Conservation (phyloP, 208 protist species). For the Leishmania tarentolae region DNA sequence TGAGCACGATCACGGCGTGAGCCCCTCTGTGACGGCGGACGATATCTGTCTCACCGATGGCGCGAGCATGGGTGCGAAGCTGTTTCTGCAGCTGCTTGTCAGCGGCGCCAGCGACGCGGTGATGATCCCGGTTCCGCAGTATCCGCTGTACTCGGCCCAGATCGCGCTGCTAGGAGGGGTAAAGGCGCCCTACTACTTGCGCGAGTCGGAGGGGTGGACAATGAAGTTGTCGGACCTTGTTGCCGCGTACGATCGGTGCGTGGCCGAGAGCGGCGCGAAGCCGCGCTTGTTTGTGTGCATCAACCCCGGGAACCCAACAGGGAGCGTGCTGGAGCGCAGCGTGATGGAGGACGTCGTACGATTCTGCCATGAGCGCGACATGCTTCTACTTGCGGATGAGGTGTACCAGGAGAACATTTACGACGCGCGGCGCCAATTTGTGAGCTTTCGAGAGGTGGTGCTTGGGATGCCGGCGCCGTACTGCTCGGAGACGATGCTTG, state of each 20-base stretch:
- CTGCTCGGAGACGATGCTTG: constrained; percentile 58
- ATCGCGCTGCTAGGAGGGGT: constrained; percentile 94
- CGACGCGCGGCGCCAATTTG: constrained; percentile 80
- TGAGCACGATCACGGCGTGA: constrained; percentile 84
- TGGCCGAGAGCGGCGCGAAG: constrained; percentile 68
- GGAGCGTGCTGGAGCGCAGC: constrained; percentile 77
- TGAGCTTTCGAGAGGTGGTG: constrained; percentile 90
- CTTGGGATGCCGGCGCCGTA: constrained; percentile 68
- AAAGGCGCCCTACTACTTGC: constrained; percentile 94
- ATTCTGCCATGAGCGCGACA: constrained; percentile 63
- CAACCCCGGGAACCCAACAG: constrained; percentile 99
- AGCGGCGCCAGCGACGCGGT: constrained; percentile 69
- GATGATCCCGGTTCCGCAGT: constrained; percentile 99
- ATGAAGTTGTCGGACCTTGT: constrained; percentile 77
- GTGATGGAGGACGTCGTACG: constrained; percentile 84
- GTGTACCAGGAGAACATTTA: constrained; percentile 99
- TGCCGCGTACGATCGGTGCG: constrained; percentile 54
- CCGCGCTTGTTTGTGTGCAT: constrained; percentile 96
- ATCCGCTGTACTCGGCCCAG: constrained; percentile 99
- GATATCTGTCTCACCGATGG: constrained; percentile 97
- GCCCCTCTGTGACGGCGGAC: constrained; percentile 34
- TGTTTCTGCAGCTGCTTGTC: constrained; percentile 86
- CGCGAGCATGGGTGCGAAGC: constrained; percentile 92
- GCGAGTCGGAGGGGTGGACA: constrained; percentile 93
- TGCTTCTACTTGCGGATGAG: constrained; percentile 98